phyloP scores from a whole-genome alignment of 208 protist genomes.

The Trypanosoma boissoni region DNA sequence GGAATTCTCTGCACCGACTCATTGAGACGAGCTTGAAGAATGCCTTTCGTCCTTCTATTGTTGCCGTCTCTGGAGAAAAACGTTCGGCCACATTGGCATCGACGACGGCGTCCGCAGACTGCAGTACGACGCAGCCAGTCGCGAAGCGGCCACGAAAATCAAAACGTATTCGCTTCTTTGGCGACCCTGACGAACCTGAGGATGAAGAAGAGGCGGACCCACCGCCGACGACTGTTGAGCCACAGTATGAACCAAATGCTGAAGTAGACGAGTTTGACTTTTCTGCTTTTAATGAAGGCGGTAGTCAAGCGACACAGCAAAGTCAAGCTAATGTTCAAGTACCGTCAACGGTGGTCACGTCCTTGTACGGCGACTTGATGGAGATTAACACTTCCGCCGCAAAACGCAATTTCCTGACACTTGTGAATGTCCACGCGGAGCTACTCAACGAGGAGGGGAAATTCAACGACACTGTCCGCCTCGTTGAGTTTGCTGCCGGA shows the following conservation, averaged over 20 bases:
- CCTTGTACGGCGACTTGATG: slow-evolving; percentile 54
- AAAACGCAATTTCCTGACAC: slow-evolving; percentile 78
- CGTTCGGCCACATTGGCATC: too few relatives aligned
- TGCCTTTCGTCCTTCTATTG: slow-evolving; percentile 64
- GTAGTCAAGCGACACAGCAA: too few relatives aligned
- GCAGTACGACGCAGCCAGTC: too few relatives aligned
- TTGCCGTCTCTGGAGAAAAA: too few relatives aligned
- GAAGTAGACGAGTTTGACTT: slow-evolving; percentile 30
- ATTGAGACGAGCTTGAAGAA: slow-evolving; percentile 77
- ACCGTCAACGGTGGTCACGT: slow-evolving; percentile 18
- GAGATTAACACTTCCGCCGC: slow-evolving; percentile 36
- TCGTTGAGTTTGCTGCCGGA: slow-evolving; percentile 67
- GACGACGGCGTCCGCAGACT: too few relatives aligned
- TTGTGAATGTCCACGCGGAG: slow-evolving; percentile 87
- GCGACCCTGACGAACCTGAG: slow-evolving; percentile 23
- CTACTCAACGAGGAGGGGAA: slow-evolving; percentile 82
- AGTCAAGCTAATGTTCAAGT: background rate
- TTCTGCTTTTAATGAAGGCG: background rate
- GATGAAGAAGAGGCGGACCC: slow-evolving; percentile 1
- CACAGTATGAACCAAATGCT: background rate
- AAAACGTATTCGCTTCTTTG: slow-evolving; percentile 73
- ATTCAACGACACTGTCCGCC: slow-evolving; percentile 66
- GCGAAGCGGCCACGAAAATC: slow-evolving; percentile 21
- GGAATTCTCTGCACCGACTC: slow-evolving; percentile 72
- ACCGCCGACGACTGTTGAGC: background rate